These are phyloP conservation scores for Sphagnum tenellum DNA, from an alignment of 225 moss, liverwort and hornwort species.

Conservation along the genomic window DNA sequence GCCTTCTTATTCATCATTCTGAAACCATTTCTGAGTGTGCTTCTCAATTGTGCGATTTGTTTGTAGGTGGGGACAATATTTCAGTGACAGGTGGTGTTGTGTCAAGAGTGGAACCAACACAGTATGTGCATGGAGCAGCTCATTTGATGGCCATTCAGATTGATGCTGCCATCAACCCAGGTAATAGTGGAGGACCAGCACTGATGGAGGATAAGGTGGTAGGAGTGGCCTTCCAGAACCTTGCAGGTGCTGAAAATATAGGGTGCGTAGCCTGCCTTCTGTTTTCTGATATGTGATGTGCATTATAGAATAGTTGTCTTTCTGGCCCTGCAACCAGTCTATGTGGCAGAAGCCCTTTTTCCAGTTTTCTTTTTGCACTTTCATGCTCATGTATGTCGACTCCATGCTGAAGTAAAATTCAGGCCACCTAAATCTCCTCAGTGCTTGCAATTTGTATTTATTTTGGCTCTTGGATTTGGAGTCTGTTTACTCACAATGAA, in stretches of 20 bases:
- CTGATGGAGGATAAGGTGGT: conserved; percentile 99
- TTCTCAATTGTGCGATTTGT: background rate
- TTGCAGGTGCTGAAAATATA: conserved; percentile 90
- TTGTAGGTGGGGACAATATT: conserved; percentile 87
- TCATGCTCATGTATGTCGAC: too few relatives aligned
- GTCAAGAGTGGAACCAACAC: conserved; percentile 93
- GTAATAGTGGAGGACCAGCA: conserved; percentile 94
- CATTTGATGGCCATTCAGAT: conserved; percentile 99
- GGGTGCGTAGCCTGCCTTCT: conserved; percentile 36
- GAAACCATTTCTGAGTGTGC: background rate
- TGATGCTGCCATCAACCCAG: conserved; percentile 97
- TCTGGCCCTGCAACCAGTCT: too few relatives aligned
- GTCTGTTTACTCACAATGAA: too few relatives aligned
- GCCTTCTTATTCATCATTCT: background rate
- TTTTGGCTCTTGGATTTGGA: too few relatives aligned
- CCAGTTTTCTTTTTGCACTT: too few relatives aligned
- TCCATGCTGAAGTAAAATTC: too few relatives aligned
- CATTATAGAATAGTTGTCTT: too few relatives aligned
- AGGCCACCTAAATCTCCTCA: too few relatives aligned
- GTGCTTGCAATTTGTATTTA: too few relatives aligned
- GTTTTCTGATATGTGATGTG: too few relatives aligned
- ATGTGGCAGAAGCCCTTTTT: too few relatives aligned
- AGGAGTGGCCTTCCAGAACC: conserved; percentile 94
- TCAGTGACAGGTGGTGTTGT: conserved; percentile 96
- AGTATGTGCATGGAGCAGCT: conserved; percentile 88